Conservation (phyloP, 805 yeast genomes). For the Zygosaccharomyces pseudorouxii region DNA sequence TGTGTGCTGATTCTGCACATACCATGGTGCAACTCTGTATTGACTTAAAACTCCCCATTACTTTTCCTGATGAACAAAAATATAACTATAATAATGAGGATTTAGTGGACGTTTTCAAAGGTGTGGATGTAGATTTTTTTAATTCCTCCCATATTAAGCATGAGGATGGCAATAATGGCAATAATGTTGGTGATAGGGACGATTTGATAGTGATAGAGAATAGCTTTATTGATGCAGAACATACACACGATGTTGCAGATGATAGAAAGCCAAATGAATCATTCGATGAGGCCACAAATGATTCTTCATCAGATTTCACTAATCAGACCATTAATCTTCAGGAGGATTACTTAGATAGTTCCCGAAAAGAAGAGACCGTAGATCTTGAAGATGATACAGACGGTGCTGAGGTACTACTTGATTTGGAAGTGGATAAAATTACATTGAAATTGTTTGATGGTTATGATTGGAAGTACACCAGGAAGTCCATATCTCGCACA, state of each 20-base stretch:
- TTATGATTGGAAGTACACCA: conserved; percentile 82
- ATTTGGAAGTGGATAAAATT: conserved; percentile 37
- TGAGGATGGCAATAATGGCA: conserved; percentile 13
- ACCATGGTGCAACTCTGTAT: conserved; percentile 61
- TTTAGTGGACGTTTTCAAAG: conserved; percentile 40
- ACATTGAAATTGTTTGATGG: conserved; percentile 71
- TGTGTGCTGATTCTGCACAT: conserved; percentile 84
- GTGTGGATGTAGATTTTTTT: conserved; percentile 34
- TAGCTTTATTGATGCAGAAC: conserved; percentile 14
- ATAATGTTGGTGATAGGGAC: conserved; percentile 24
- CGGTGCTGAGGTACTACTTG: conserved; percentile 11
- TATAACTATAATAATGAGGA: conserved; percentile 37
- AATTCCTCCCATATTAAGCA: conserved; percentile 12
- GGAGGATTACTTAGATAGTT: conserved; percentile 19
- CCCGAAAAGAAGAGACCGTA: conserved; percentile 1
- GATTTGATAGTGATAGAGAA: conserved; percentile 17
- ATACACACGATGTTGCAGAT: background rate
- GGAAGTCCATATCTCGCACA: conserved; percentile 59
- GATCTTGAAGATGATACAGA: background rate
- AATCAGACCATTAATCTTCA: conserved; percentile 9
- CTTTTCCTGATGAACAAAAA: conserved; percentile 55
- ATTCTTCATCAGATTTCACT: conserved; percentile 9
- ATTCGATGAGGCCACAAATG: conserved; percentile 3
- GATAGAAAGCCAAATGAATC: background rate
- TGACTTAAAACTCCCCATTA: conserved; percentile 67